Conservation (phyloP, 2,329 filamentous ascomycete species). For the Phoma herbarum region DNA sequence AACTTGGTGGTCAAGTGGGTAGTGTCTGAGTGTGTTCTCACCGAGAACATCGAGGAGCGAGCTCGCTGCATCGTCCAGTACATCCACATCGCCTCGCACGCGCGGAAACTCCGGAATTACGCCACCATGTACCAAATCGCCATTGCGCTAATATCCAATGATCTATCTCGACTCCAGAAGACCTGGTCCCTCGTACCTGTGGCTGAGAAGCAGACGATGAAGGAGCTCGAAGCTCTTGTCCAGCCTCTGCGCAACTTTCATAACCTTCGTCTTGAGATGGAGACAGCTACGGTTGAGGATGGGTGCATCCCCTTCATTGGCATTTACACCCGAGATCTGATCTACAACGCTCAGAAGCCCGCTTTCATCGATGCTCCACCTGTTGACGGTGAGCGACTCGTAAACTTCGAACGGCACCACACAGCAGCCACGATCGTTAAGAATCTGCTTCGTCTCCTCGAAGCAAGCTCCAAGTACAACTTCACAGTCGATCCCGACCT, state of each 20-base stretch:
- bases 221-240: slow-evolving; percentile 74
- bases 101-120: slow-evolving; percentile 79
- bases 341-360: slow-evolving; percentile 82
- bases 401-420: slow-evolving; percentile 86
- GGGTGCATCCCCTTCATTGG: slow-evolving; percentile 87
- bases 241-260: slow-evolving; percentile 82
- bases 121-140: slow-evolving; percentile 84
- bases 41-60: slow-evolving; percentile 74
- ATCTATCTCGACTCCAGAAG: slow-evolving; percentile 71
- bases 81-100: slow-evolving; percentile 82
- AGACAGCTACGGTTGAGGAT: slow-evolving; percentile 68
- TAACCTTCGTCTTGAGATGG: slow-evolving; percentile 81
- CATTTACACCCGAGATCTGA: slow-evolving; percentile 81
- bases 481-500: slow-evolving; percentile 80
- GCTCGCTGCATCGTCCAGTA: slow-evolving; percentile 80
- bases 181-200: slow-evolving; percentile 77
- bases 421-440: slow-evolving; percentile 80
- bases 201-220: slow-evolving; percentile 71
- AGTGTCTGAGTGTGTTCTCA: slow-evolving; percentile 80
- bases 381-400: slow-evolving; percentile 66
- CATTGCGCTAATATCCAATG: slow-evolving; percentile 77
- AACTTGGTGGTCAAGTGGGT: slow-evolving; percentile 91
- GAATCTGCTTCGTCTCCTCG: slow-evolving; percentile 78
- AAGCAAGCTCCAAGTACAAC: slow-evolving; percentile 77
- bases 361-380: slow-evolving; percentile 75